A percentile compares a stretch with the other conserved stretches of the same genome.
Evolutionary conservation across 176 grass and related monocot genomes (phyloP).

Genomic region (Ensete ventricosum): DNA sequence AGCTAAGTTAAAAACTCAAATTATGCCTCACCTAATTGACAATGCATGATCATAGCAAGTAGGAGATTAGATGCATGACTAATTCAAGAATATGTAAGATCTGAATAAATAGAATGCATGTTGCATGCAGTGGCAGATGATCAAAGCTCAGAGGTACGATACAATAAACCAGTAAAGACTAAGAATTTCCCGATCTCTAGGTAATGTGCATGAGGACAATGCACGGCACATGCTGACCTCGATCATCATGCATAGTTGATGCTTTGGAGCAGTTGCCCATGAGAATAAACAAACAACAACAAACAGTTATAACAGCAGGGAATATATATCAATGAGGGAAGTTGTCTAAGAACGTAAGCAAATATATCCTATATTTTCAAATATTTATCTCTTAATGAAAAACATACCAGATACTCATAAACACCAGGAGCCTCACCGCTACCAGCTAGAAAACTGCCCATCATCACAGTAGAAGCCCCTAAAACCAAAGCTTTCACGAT

Average conservation of each 20-base stretch:
- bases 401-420: background rate
- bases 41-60: background rate
- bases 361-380: background rate
- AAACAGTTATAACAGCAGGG: background rate
- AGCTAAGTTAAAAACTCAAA: background rate
- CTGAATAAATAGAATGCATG: no score
- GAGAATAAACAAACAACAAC: background rate
- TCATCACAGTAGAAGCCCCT: conserved; percentile 86
- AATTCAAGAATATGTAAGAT: no score
- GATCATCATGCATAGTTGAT: background rate
- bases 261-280: background rate
- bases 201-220: background rate
- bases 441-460: conserved; percentile 93
- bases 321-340: background rate
- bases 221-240: background rate
- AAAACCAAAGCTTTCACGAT: conserved; percentile 84
- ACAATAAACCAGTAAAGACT: background rate
- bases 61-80: background rate
- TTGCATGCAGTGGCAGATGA: no score
- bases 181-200: no score
- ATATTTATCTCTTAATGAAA: background rate
- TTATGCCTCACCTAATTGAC: background rate
- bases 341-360: background rate
- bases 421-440: conserved; percentile 80
- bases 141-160: background rate